Percentiles rank a stretch among this genome's conserved stretches.
phyloP scores from a whole-genome alignment of 345 rosid genomes.

The Murraya paniculata region DNA sequence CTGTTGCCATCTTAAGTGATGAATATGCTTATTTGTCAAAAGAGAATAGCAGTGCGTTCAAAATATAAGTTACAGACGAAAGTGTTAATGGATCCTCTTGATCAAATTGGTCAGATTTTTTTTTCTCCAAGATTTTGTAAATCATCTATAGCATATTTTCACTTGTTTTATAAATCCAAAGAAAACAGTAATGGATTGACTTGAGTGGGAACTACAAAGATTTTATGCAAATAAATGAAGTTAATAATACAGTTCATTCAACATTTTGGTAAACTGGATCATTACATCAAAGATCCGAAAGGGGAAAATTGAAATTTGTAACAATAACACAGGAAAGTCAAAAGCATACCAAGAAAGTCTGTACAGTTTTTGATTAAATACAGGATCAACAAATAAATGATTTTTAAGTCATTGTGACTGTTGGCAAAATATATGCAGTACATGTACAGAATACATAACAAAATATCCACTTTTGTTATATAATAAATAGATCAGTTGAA shows the following conservation, averaged over 20 bases:
- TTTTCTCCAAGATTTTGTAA: too few species aligned
- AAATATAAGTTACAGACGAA: too few species aligned
- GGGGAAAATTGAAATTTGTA: neutral
- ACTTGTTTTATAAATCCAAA: too few species aligned
- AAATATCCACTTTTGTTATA: constrained; percentile 30
- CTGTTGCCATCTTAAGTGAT: too few species aligned
- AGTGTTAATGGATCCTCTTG: too few species aligned
- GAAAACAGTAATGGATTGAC: neutral
- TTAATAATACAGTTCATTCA: neutral
- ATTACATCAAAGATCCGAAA: neutral
- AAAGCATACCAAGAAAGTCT: constrained; percentile 20
- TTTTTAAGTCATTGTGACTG: constrained; percentile 27
- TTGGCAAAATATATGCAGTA: constrained; percentile 39
- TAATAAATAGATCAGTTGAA: constrained; percentile 30
- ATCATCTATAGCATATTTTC: too few species aligned
- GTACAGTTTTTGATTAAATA: constrained; percentile 30
- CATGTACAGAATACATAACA: constrained; percentile 46
- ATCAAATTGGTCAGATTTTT: too few species aligned
- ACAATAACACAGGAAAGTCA: constrained; percentile 12
- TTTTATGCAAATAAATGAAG: neutral
- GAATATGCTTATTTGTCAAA: too few species aligned
- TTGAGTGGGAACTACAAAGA: neutral
- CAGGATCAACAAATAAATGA: constrained; percentile 32
- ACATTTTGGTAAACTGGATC: neutral
- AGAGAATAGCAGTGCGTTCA: too few species aligned